phyloP scores from a whole-genome alignment of 495 filamentous ascomycete species.

The Neurospora pannonica region DNA sequence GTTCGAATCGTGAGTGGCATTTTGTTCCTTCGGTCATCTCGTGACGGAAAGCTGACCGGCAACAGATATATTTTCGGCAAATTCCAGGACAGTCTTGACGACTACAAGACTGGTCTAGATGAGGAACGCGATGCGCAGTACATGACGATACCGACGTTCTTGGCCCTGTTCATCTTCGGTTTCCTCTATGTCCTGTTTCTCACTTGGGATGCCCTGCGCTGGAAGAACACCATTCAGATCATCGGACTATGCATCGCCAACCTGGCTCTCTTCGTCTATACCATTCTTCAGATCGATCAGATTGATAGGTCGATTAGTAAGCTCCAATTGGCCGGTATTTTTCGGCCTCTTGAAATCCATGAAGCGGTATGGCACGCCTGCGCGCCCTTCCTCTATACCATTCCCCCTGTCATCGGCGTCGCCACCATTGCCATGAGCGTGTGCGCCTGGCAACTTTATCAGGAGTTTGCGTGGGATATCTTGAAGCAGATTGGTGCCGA shows the following conservation, averaged over 20 bases:
- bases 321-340: constrained; percentile 27
- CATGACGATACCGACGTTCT: constrained; percentile 76
- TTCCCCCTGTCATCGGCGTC: constrained; percentile 74
- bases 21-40: background rate
- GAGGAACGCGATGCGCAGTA: constrained; percentile 32
- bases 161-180: constrained; percentile 94
- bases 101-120: constrained; percentile 11
- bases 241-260: constrained; percentile 93
- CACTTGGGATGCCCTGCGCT: constrained; percentile 82
- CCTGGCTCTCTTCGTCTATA: constrained; percentile 80
- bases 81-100: constrained; percentile 48
- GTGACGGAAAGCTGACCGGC: background rate
- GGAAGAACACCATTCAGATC: constrained; percentile 98
- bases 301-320: constrained; percentile 58
- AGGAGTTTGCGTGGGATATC: constrained; percentile 98
- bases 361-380: constrained; percentile 54
- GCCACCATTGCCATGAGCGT: constrained; percentile 62
- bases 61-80: constrained; percentile 62
- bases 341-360: constrained; percentile 26
- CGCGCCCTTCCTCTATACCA: constrained; percentile 70
- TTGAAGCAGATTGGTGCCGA: constrained; percentile 98
- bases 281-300: constrained; percentile 83
- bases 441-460: constrained; percentile 88
- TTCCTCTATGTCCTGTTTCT: constrained; percentile 85
- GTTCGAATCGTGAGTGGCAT: constrained; percentile 68